Base-by-base conservation (phyloP, 768 basidiomycete species). In the Leucosporidium scottii region DNA sequence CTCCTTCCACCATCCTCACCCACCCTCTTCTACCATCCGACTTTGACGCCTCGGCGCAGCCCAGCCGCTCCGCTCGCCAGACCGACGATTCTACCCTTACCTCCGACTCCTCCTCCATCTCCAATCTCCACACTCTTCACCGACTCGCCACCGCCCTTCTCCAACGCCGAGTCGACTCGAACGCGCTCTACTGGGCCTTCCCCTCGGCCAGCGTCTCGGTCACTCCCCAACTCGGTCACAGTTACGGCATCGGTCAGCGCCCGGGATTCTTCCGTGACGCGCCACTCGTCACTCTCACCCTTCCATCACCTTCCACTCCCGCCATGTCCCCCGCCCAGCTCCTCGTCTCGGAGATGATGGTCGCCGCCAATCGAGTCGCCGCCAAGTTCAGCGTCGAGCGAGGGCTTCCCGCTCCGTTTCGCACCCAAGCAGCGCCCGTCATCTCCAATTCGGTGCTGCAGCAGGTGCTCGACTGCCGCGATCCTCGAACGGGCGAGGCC, bases 291-390 rank as follows among this genome's bases (percentile, higher is more conserved):
- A 31, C 62, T 7, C 31, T 66, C 1, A 51, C 51, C 28, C 65
- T 66, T 13, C 64, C 71, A 0, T 44, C 61, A 0, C 21, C 23
- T n/a, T 23, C 56, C 31, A 4, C 44, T 3, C 0, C n/a, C 47
- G 55, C 54, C 34, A 20, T 21, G 44, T 27, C 4, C 23, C 7
- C 23, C 21, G 25, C 39, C n/a, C 76, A 57, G n/a, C 53, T 59
- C 17, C 74, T 91, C 61, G 85, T 99, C 17, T 81, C 86, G 0
- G 92, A 96, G 77, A 81, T 83, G 73, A 93, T 93, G 87, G 88
- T 91, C 74, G 75, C 87, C 23, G 91, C 90, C 0, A 86, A 85
- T 58, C 85, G 87, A 3, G 81, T 86, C 0, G 87, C 88, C 1
- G 93, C 92, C 31, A 81, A 79, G 50, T 92, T 90, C 79, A 84